Percentiles rank a stretch among this genome's conserved stretches.
Evolutionary conservation across 164 flowering plant species (phyloP).

Genomic region (Tinospora cordifolia): DNA sequence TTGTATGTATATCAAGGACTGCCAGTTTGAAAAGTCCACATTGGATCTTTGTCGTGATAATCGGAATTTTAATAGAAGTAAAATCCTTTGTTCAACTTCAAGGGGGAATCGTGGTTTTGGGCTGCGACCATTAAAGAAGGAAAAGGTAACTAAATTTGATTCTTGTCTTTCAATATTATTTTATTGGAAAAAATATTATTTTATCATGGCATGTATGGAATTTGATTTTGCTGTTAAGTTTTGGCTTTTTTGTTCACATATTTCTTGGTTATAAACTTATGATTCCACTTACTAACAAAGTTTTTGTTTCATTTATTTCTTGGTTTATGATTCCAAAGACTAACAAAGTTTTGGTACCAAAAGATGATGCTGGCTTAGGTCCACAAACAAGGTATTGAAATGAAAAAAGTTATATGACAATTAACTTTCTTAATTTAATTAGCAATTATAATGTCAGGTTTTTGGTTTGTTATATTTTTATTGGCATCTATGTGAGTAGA

Average conservation of each 20-base stretch:
- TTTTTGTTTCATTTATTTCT: slow-evolving; percentile 8
- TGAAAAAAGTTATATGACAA: background rate
- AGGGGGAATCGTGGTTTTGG: slow-evolving; percentile 23
- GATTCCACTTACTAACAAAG: slow-evolving; percentile 22
- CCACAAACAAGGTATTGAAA: slow-evolving; percentile 22
- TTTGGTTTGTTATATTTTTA: background rate
- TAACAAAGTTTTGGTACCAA: slow-evolving; percentile 18
- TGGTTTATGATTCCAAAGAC: slow-evolving; percentile 17
- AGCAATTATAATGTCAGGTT: background rate
- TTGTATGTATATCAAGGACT: slow-evolving; percentile 3
- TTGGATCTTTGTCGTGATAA: slow-evolving; percentile 3
- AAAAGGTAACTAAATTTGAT: slow-evolving; percentile 15
- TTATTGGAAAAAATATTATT: too few relatives aligned
- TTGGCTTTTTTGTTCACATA: background rate
- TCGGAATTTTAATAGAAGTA: slow-evolving; percentile 7
- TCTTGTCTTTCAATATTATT: too few relatives aligned
- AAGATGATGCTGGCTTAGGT: slow-evolving; percentile 20
- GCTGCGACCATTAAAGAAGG: slow-evolving; percentile 17
- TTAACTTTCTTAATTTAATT: background rate
- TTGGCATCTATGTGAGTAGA: background rate
- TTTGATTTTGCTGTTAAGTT: too few relatives aligned
- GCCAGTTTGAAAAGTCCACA: background rate
- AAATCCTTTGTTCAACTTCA: slow-evolving; percentile 16
- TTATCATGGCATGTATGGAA: too few relatives aligned
- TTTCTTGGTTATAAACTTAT: background rate